phyloP scores from a whole-genome alignment of 495 filamentous ascomycete species.

The Trichoderma erinaceum region DNA sequence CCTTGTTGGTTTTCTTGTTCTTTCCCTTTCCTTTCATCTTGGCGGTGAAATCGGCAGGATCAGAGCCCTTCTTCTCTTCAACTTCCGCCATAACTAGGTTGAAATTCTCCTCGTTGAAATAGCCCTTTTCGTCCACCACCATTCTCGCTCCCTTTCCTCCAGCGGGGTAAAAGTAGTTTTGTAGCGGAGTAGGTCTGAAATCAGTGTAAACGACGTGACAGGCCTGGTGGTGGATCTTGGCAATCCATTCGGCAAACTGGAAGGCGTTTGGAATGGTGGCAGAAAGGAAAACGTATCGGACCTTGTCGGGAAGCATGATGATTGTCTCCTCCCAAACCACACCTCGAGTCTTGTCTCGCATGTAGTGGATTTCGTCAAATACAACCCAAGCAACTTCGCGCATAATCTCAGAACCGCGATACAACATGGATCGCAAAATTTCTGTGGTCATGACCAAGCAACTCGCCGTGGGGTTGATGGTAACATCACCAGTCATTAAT shows the following conservation, averaged over 20 bases:
- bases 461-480: conserved; percentile 95
- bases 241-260: conserved; percentile 99
- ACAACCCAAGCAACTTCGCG: conserved; percentile 96
- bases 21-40: conserved; percentile 81
- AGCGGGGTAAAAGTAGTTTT: conserved; percentile 95
- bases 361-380: conserved; percentile 98
- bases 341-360: conserved; percentile 88
- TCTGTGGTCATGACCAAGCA: conserved; percentile 99
- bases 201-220: conserved; percentile 99
- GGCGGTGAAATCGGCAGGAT: conserved; percentile 68
- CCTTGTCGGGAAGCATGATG: conserved; percentile 94
- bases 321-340: conserved; percentile 99
- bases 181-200: conserved; percentile 90
- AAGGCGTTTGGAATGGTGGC: conserved; percentile 99
- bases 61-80: conserved; percentile 80
- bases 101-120: conserved; percentile 95
- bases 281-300: conserved; percentile 95
- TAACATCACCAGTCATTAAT: conserved; percentile 98
- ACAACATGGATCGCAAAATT: conserved; percentile 97
- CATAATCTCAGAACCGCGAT: conserved; percentile 98
- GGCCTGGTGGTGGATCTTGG: conserved; percentile 91
- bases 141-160: conserved; percentile 91
- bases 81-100: conserved; percentile 87
- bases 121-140: conserved; percentile 91
- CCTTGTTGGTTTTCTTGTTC: conserved; percentile 84